Percentiles rank a stretch among this genome's conserved stretches.
Conservation (phyloP, 345 rosid genomes). For the Theobroma cacao region DNA sequence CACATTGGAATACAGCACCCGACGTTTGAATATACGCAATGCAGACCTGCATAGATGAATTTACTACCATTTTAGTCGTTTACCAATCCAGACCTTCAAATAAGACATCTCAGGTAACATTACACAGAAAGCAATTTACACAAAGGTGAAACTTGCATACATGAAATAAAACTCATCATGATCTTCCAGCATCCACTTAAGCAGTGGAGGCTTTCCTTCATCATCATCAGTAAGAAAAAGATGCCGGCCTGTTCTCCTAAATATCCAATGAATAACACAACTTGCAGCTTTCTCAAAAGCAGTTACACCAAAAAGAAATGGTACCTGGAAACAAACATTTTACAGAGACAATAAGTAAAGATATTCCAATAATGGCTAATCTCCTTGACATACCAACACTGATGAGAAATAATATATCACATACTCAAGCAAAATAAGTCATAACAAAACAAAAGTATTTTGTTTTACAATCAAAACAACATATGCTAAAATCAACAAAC, state of each 20-base stretch:
- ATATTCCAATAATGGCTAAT: not conserved
- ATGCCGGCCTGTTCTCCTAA: slow-evolving; percentile 90
- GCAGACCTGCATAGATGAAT: slow-evolving; percentile 68
- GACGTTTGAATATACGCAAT: slow-evolving; percentile 66
- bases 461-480: not conserved
- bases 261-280: slow-evolving; percentile 87
- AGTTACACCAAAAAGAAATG: slow-evolving; percentile 92
- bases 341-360: not conserved
- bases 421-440: not conserved
- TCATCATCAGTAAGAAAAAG: slow-evolving; percentile 89
- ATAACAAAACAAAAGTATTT: not conserved
- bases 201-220: slow-evolving; percentile 80
- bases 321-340: slow-evolving; percentile 55
- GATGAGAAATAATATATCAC: not conserved
- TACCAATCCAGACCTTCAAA: not conserved
- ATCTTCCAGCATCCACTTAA: slow-evolving; percentile 78
- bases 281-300: slow-evolving; percentile 85
- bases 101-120: slow-evolving; percentile 9
- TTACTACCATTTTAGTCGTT: slow-evolving; percentile 1
- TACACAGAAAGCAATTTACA: not conserved
- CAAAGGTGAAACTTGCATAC: slow-evolving; percentile 33
- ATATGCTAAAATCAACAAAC: not conserved
- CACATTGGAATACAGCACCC: slow-evolving; percentile 88
- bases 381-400: not conserved
- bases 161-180: slow-evolving; percentile 57